Base-by-base conservation (phyloP, 139 green algal genomes). In the Closterium sp. region DNA sequence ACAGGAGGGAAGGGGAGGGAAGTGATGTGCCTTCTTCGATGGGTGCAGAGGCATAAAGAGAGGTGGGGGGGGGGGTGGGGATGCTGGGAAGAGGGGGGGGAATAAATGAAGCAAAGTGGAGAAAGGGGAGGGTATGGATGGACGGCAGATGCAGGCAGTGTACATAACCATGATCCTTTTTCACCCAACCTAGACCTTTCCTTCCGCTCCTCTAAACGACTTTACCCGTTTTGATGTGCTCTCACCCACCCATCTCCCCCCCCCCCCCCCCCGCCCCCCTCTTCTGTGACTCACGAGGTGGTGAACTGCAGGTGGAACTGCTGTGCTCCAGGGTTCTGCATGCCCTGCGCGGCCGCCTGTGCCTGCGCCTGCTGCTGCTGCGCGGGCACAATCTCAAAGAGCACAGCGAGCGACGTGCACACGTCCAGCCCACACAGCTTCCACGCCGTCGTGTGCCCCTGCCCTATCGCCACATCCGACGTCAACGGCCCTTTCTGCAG, bases 301-400 rank as follows among this genome's bases (percentile, higher is more conserved):
- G 98, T 95, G 95, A 99, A 99, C 96, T 99, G 98, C 30, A 99
- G 92, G 96, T 97, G 99, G 94, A 99, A 97, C 94, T 98, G 97
- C 89, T 96, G 89, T 62, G 22, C 89, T 34, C 88, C 85, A 45
- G 90, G 85, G 13, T 89, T 92, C 32, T 92, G 90, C 86, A 91
- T 31, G 9, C 50, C 31, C 32, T 89, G 86, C 22, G 91, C 42
- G 31, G 29, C 86, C 2, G n/a, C 30, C 90, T 94, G 90, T 86
- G 88, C 86, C 90, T 94, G 90, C 70, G 11, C 21, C 90, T 94
- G 90, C 86, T 88, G 91, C 87, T 92, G 86, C 70, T 87, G 38
- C 4, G 88, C 29, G 2, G 92, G 88, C 42, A 94, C 95, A 24
- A 95, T 93, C 45, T 96, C 95, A 70, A 95, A 96, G 84, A 94